Evolutionary conservation across 2,329 filamentous ascomycete genomes (phyloP).

Genomic region (Sarocladium strictum): DNA sequence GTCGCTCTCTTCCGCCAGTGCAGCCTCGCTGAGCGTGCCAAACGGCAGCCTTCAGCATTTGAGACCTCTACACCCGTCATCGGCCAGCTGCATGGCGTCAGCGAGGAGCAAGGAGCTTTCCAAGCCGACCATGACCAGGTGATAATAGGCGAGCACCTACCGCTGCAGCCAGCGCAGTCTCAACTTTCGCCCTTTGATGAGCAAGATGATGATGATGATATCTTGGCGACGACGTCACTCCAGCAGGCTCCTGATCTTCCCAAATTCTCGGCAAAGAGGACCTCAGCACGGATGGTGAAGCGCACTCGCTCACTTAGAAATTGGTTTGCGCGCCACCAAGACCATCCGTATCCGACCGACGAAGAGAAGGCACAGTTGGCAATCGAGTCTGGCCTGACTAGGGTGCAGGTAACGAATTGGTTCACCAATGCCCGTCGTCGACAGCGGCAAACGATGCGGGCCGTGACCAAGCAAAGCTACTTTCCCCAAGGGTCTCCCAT

Average conservation of each 20-base stretch:
- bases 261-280: constrained; percentile 20
- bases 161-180: not conserved
- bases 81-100: constrained; percentile 42
- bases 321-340: constrained; percentile 39
- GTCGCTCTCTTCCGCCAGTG: constrained; percentile 44
- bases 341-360: constrained; percentile 42
- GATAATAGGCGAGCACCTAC: too few relatives aligned
- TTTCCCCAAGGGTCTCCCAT: constrained; percentile 2
- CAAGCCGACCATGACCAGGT: too few relatives aligned
- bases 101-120: constrained; percentile 27
- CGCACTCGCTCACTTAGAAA: constrained; percentile 38
- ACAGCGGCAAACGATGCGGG: constrained; percentile 18
- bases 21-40: constrained; percentile 38
- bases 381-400: constrained; percentile 37
- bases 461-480: not conserved
- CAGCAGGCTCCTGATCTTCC: constrained; percentile 10
- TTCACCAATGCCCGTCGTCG: constrained; percentile 45
- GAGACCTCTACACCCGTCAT: constrained; percentile 41
- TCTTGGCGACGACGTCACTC: not conserved
- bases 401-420: constrained; percentile 41
- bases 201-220: constrained; percentile 9
- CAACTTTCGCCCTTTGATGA: constrained; percentile 5
- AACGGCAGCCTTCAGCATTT: constrained; percentile 38
- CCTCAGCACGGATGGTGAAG: constrained; percentile 34
- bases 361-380: constrained; percentile 35